Percentiles rank a stretch among this genome's conserved stretches.
Conservation (phyloP, 2,329 filamentous ascomycete genomes). For the Thelonectria olida region DNA sequence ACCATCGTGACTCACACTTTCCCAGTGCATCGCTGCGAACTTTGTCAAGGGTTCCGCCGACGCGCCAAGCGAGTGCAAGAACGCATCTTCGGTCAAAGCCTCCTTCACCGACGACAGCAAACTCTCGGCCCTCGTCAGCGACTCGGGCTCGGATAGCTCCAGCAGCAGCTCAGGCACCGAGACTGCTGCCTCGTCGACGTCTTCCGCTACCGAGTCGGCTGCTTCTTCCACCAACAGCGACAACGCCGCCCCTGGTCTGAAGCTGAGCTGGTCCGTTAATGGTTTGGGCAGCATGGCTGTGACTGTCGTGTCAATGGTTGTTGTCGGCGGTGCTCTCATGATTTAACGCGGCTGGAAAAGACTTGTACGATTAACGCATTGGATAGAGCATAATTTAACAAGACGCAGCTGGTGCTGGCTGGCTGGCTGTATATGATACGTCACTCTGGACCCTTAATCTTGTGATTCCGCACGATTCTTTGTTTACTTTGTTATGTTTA, state of each 20-base stretch:
- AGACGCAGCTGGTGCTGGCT: not conserved
- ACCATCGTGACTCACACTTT: not conserved
- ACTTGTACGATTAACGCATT: not conserved
- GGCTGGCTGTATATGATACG: not conserved
- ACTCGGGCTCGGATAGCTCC: conserved; percentile 14
- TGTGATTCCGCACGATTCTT: not conserved
- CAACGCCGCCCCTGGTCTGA: conserved; percentile 38
- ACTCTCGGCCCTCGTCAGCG: conserved; percentile 46
- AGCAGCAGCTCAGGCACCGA: not conserved
- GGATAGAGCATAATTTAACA: not conserved
- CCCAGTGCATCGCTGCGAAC: conserved; percentile 63
- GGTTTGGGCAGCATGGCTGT: conserved; percentile 34
- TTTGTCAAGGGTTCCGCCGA: conserved; percentile 58
- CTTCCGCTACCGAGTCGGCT: conserved; percentile 31
- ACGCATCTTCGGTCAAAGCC: conserved; percentile 46
- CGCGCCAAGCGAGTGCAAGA: conserved; percentile 46
- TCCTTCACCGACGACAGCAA: conserved; percentile 45
- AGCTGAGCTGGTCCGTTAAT: conserved; percentile 32
- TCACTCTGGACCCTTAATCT: too few relatives aligned
- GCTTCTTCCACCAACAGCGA: conserved; percentile 30
- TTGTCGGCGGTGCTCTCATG: conserved; percentile 42
- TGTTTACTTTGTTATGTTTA: too few relatives aligned
- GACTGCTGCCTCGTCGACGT: conserved; percentile 15
- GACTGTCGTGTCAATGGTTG: conserved; percentile 39
- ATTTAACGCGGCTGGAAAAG: conserved; percentile 30